phyloP scores from a whole-genome alignment of 441 rosid genomes.

The Macaranga tanarius region DNA sequence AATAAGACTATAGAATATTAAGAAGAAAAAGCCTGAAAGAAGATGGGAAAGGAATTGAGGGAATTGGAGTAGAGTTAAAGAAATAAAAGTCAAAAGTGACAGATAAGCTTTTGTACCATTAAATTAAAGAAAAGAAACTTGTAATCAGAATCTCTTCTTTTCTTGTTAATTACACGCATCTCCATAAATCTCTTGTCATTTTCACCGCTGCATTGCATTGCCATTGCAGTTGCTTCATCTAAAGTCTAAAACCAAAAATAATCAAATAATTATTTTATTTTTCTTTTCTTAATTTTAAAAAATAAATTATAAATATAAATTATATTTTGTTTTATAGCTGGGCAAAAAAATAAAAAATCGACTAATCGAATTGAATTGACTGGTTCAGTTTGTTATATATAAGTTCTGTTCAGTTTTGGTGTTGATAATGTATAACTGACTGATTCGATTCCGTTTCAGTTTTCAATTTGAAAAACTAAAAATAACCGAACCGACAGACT shows the following conservation, averaged over 20 bases:
- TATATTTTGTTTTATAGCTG: no score
- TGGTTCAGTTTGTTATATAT: no score
- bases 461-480: no score
- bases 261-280: no score
- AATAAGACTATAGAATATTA: not conserved
- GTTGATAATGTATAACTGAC: no score
- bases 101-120: not conserved
- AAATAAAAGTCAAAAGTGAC: constrained; percentile 19
- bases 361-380: no score
- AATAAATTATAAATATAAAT: no score
- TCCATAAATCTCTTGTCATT: constrained; percentile 11
- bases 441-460: no score
- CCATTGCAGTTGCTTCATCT: not conserved
- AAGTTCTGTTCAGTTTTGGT: no score
- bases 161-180: constrained; percentile 24
- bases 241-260: not conserved
- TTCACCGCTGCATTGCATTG: not conserved
- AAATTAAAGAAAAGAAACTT: constrained; percentile 2
- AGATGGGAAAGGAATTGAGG: not conserved
- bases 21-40: not conserved
- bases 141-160: constrained; percentile 18
- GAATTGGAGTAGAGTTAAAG: constrained; percentile 19
- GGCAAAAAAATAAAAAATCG: no score
- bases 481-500: no score
- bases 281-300: no score